Percentiles rank a stretch among this genome's conserved stretches.
phyloP scores from a whole-genome alignment of 306 rosid genomes.

The Vachellia collinsii region DNA sequence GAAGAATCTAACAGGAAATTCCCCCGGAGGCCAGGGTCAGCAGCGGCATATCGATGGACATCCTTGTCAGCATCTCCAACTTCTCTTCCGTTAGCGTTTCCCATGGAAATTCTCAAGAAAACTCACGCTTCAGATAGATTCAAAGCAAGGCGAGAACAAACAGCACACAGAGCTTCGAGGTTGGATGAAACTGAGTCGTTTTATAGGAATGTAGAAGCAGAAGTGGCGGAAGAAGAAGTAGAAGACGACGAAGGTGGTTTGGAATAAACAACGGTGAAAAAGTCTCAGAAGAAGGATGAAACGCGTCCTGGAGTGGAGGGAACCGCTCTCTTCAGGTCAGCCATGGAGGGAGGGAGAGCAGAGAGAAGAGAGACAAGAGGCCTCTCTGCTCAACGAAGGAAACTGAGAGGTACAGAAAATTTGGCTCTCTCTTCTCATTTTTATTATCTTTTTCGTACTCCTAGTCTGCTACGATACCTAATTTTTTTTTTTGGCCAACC shows the following conservation, averaged over 20 bases:
- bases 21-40: not conserved
- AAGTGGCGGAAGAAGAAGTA: not conserved
- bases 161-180: not conserved
- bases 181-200: not conserved
- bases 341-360: not conserved
- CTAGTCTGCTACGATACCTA: no score
- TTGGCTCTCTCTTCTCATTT: not conserved
- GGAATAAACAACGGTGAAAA: not conserved
- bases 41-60: not conserved
- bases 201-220: constrained; percentile 7
- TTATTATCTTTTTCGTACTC: not conserved
- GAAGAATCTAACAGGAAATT: not conserved
- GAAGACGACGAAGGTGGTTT: no score
- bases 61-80: not conserved
- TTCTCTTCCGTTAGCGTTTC: constrained; percentile 22
- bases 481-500: no score
- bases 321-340: not conserved
- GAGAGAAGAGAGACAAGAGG: not conserved
- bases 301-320: not conserved
- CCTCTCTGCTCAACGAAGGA: not conserved
- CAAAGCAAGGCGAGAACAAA: not conserved
- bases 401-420: not conserved
- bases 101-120: not conserved
- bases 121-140: not conserved
- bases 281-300: not conserved